Conservation (phyloP, 768 basidiomycete genomes). For the Russula sp. region DNA sequence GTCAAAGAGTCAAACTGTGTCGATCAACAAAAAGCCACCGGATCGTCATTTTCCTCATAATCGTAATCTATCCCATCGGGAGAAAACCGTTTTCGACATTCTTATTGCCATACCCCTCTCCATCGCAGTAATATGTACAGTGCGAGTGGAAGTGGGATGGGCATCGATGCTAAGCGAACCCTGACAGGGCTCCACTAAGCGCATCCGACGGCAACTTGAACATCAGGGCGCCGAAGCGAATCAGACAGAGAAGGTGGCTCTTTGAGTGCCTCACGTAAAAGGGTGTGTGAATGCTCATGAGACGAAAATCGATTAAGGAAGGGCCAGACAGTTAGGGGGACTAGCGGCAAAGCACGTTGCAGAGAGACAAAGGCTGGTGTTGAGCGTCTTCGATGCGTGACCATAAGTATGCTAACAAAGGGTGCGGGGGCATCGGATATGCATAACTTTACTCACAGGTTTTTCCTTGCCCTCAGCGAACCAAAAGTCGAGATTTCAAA, state of each 20-base stretch:
- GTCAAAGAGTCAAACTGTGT: no score
- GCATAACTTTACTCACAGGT: neutral
- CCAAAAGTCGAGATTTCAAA: neutral
- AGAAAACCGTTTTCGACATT: neutral
- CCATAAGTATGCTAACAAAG: neutral
- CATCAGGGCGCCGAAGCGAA: conserved; percentile 7
- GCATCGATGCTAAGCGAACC: neutral
- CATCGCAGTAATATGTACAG: neutral
- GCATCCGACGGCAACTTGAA: neutral
- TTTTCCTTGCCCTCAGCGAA: neutral
- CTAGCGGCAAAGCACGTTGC: neutral
- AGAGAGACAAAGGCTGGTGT: neutral
- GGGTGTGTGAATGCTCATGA: neutral
- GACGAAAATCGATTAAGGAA: neutral
- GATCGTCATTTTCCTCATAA: conserved; percentile 1
- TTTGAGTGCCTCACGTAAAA: conserved; percentile 4
- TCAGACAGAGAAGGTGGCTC: conserved; percentile 1
- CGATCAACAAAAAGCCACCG: neutral
- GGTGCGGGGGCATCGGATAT: conserved; percentile 2
- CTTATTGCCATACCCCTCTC: neutral
- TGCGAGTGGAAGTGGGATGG: neutral
- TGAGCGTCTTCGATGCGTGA: neutral
- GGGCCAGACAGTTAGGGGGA: conserved; percentile 13
- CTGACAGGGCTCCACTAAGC: neutral
- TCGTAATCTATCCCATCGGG: neutral